Conservation (phyloP, 495 filamentous ascomycete genomes). For the Chaetomidium leptoderma region DNA sequence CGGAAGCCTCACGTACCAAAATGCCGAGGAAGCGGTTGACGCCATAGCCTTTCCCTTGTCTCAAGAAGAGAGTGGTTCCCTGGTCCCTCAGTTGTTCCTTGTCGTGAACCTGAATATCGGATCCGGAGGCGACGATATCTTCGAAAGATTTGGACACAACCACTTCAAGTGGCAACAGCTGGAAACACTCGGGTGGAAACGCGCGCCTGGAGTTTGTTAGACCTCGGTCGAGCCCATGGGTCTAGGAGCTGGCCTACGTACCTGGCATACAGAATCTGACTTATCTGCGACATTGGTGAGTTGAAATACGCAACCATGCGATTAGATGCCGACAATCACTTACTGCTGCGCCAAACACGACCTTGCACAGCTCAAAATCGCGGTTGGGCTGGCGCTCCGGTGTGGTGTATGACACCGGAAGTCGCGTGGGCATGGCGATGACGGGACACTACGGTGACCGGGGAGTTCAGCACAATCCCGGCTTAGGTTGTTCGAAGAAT, state of each 20-base stretch:
- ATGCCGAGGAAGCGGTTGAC: slow-evolving; percentile 20
- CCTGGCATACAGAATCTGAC: slow-evolving; percentile 28
- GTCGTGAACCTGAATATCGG: slow-evolving; percentile 9
- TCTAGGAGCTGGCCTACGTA: background rate
- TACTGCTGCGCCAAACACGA: slow-evolving; percentile 22
- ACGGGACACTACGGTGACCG: background rate
- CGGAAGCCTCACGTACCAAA: slow-evolving; percentile 14
- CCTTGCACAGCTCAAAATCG: slow-evolving; percentile 25
- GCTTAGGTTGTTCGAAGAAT: too few species aligned
- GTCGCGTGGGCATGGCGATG: background rate
- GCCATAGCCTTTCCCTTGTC: slow-evolving; percentile 10
- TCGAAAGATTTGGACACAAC: slow-evolving; percentile 16
- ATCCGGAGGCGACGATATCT: slow-evolving; percentile 17
- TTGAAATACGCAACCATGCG: background rate
- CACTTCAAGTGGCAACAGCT: slow-evolving; percentile 12
- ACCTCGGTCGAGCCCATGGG: background rate
- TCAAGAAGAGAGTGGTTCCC: slow-evolving; percentile 18
- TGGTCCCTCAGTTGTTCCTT: slow-evolving; percentile 16
- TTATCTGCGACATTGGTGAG: slow-evolving; percentile 15
- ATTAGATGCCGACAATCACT: background rate
- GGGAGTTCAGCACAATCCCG: too few species aligned
- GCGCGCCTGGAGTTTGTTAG: slow-evolving; percentile 14
- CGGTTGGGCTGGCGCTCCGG: slow-evolving; percentile 1
- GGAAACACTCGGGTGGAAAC: slow-evolving; percentile 25
- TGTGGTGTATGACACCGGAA: background rate